Evolutionary conservation across 2,329 filamentous ascomycete species (phyloP), one percentile per base, ranked within the genome.

Genomic region (Colletotrichum gigasporum): DNA sequence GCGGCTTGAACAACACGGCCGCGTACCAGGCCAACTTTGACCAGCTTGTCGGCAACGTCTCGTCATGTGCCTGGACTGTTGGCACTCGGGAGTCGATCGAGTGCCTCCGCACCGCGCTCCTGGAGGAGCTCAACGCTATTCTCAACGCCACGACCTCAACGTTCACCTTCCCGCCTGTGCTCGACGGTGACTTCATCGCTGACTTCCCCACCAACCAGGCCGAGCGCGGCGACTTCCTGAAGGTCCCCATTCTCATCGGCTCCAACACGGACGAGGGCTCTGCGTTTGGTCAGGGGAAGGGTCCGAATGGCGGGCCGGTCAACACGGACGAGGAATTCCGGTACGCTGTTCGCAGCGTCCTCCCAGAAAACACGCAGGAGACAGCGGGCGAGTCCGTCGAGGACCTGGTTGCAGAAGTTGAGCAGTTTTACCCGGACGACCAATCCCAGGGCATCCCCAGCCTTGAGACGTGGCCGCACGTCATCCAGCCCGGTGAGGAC

Each of bases 101-200:
- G 12, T 76, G 74, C 16, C 67, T 76, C 11, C 70, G 72, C 28
- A 59, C 51, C 10, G 69, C 69, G 1, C 69, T 72, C 2, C 70
- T 77, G 5, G 71, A 64, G n/a, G 73, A 75, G 50, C 60, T 77
- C 47, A 65, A 73, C 50, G 35, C 60, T 1, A 68, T 63, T 57
- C 30, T 70, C 34, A 65, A 65, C 30, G 62, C 44, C 10, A 66
- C 64, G 56, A 51, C 20, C 39, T 5, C 37, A 18, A 8, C 24
- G 22, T 55, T 54, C 20, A 16, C 24, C 26, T 65, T 50, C n/a
- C 32, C 32, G 8, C 75, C 76, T 2, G 69, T 75, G 5, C 59
- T 78, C 20, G 78, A 80, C 47, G 64, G 69, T 14, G 77, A 80
- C 50, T 78, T 80, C 50, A 68, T 80, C 20, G 63, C 66, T 5